Base-by-base conservation (phyloP, 208 protist species). In the Herpetomonas samuelpessoai region DNA sequence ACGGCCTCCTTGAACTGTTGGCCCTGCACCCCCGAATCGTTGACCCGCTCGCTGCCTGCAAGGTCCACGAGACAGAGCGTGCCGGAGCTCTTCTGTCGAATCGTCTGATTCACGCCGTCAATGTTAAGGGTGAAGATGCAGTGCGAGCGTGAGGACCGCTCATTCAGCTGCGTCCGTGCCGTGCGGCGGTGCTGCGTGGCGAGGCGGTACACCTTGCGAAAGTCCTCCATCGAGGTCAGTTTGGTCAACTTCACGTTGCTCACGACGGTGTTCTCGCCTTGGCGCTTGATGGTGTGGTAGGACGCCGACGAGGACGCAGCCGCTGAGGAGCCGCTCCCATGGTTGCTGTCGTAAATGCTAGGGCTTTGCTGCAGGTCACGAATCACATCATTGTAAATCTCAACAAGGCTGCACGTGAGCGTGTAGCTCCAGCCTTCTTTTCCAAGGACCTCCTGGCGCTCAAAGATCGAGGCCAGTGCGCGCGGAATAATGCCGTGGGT, bases 381-480 rank as follows among this genome's bases (percentile, higher is more conserved):
- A 31, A 96, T 86, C 18, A 77, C 75, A 58, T 97, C 92, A 66
- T 96, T 97, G 81, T 97, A 96, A 58, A 97, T 95, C 64, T 97
- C 90, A 3, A 97, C 68, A 57, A 93, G 92, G 51, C 73, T 83
- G 65, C 84, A 92, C 2, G 71, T 75, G 19, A 96, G 60, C 22
- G 71, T 59, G 57, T 92, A 92, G 21, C 31, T 65, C 90, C 92
- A 97, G 19, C 88, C 92, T 30, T 95, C 83, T 4, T 72, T 58
- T 1, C 62, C 38, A 18, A 96, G 70, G 59, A 63, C 80, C 25
- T 74, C 73, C 50, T 81, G 64, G 2, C 88, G 83, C 39, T 54
- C 52, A 38, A 95, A 89, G 31, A 96, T 82, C 7, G 83, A 85
- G 38, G 67, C 62, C 38, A 97, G 62, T 1, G 88, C 84, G 19